phyloP scores from a whole-genome alignment of 108 stramenopile species.

The Epithemia pelagica region DNA sequence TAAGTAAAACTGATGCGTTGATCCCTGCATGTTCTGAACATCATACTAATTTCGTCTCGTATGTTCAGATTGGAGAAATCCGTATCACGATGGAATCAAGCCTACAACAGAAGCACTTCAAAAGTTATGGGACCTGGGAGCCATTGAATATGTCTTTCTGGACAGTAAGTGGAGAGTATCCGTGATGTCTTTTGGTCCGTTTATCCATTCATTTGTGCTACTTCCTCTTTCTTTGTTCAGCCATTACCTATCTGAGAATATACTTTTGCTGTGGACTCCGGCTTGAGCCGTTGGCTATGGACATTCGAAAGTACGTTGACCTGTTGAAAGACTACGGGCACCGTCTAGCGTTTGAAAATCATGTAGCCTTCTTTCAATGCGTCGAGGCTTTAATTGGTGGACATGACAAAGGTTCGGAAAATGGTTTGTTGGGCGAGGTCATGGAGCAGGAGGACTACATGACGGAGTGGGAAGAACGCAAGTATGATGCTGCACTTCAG shows the following conservation, averaged over 20 bases:
- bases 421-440: not conserved
- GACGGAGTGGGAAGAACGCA: not conserved
- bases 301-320: conserved; percentile 1
- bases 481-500: not conserved
- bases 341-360: not conserved
- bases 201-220: no score
- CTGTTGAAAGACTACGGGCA: not conserved
- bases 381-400: not conserved
- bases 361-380: conserved; percentile 1
- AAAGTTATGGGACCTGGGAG: not conserved
- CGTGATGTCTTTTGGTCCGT: no score
- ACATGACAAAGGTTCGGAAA: not conserved
- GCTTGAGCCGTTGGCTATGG: not conserved
- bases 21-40: no score
- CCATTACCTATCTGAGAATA: not conserved
- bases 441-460: not conserved
- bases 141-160: not conserved
- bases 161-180: not conserved
- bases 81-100: not conserved
- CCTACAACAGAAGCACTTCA: not conserved
- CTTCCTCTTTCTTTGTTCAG: not conserved
- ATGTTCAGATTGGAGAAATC: not conserved
- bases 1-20: no score
- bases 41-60: no score
- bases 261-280: not conserved